These are phyloP conservation scores for Leccinum arenicola DNA, from an alignment of 768 basidiomycete species.

Conservation along the genomic window DNA sequence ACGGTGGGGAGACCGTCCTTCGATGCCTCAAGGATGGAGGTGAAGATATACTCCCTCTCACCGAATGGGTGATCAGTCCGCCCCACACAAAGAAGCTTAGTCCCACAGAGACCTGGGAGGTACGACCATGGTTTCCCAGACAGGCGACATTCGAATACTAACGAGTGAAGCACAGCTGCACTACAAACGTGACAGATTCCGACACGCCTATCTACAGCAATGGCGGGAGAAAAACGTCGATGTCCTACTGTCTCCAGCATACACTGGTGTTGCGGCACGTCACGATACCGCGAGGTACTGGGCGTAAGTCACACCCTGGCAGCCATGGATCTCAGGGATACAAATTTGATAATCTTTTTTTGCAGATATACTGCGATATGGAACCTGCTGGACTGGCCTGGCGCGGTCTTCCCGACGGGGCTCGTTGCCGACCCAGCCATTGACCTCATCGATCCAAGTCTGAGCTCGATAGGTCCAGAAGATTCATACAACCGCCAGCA, in stretches of 20 bases:
- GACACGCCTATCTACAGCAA: constrained; percentile 33
- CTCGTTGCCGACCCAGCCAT: constrained; percentile 25
- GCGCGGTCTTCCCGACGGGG: constrained; percentile 45
- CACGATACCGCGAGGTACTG: constrained; percentile 39
- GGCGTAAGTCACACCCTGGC: constrained; percentile 11
- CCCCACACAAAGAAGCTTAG: constrained; percentile 25
- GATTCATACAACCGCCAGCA: constrained; percentile 17
- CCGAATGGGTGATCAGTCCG: constrained; percentile 35
- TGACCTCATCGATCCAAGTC: constrained; percentile 16
- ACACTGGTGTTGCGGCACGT: constrained; percentile 34
- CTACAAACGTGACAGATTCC: constrained; percentile 32
- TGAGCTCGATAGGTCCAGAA: constrained; percentile 4
- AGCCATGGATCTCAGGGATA: background rate
- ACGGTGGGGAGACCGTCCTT: constrained; percentile 33
- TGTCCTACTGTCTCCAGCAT: constrained; percentile 38
- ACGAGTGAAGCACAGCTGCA: constrained; percentile 23
- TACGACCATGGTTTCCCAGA: constrained; percentile 3
- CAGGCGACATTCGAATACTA: background rate
- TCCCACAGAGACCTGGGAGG: constrained; percentile 30
- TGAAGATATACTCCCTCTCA: constrained; percentile 36
- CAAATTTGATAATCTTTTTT: background rate
- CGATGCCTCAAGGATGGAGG: constrained; percentile 26
- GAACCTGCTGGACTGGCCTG: constrained; percentile 46
- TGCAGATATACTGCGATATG: constrained; percentile 40
- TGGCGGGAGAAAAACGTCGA: constrained; percentile 41